Percentiles rank a stretch among this genome's conserved stretches.
Evolutionary conservation across 2,329 filamentous ascomycete species (phyloP).

Genomic region (Fusarium penzigii): DNA sequence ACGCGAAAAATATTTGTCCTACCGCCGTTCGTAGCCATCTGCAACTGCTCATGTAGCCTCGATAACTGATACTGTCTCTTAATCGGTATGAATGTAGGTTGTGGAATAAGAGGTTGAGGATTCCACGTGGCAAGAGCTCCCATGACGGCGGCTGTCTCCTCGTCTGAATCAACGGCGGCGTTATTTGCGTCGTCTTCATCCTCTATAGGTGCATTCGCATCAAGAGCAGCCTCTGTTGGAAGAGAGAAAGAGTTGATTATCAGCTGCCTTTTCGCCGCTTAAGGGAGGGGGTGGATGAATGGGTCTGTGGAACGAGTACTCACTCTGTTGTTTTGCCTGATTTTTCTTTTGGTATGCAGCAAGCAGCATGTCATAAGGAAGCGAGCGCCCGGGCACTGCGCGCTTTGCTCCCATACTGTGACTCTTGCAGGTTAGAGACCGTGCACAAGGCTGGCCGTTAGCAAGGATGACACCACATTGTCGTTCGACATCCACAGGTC

Average conservation of each 20-base stretch:
- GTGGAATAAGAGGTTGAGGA: constrained; percentile 74
- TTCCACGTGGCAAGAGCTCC: constrained; percentile 72
- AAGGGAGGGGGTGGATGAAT: not conserved
- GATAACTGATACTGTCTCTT: constrained; percentile 64
- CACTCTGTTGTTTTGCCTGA: constrained; percentile 95
- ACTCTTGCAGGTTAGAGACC: constrained; percentile 90
- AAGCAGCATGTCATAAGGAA: constrained; percentile 91
- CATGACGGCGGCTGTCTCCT: constrained; percentile 91
- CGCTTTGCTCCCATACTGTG: constrained; percentile 95
- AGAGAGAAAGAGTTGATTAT: constrained; percentile 14
- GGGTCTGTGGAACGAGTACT: constrained; percentile 36
- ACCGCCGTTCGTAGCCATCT: constrained; percentile 66
- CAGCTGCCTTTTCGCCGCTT: not conserved
- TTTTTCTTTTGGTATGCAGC: constrained; percentile 96
- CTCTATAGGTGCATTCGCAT: constrained; percentile 87
- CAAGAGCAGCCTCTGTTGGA: constrained; percentile 75
- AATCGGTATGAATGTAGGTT: constrained; percentile 62
- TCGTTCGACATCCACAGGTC: constrained; percentile 89
- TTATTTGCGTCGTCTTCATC: constrained; percentile 81
- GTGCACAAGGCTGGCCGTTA: constrained; percentile 83
- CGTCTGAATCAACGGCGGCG: constrained; percentile 87
- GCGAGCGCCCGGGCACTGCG: constrained; percentile 79
- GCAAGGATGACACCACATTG: constrained; percentile 87
- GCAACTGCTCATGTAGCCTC: constrained; percentile 64
- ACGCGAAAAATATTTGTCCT: constrained; percentile 67